Conservation (phyloP, 805 yeast genomes). For the Isabelozyma gotoi region DNA sequence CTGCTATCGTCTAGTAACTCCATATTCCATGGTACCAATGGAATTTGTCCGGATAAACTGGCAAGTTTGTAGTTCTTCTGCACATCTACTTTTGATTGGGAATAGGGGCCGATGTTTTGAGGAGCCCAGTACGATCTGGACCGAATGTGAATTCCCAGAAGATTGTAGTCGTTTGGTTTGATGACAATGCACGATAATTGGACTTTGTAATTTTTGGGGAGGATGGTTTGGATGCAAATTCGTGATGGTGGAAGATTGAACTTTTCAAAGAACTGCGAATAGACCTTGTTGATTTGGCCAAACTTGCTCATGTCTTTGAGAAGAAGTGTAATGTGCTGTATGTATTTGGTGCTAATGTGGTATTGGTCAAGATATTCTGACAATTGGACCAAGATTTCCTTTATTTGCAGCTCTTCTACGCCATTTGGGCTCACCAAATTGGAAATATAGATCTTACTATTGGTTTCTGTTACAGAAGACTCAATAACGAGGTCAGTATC, state of each 20-base stretch:
- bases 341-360: slow-evolving; percentile 39
- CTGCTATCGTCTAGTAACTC: slow-evolving; percentile 25
- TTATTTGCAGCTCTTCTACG: slow-evolving; percentile 38
- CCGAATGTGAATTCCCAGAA: slow-evolving; percentile 83
- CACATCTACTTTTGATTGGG: slow-evolving; percentile 68
- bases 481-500: neutral
- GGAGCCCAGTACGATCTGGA: slow-evolving; percentile 98
- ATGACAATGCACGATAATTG: slow-evolving; percentile 64
- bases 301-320: slow-evolving; percentile 68
- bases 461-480: slow-evolving; percentile 6
- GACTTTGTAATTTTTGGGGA: slow-evolving; percentile 38
- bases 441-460: slow-evolving; percentile 23
- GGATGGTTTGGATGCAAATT: slow-evolving; percentile 68
- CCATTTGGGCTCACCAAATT: slow-evolving; percentile 23
- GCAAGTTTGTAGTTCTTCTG: slow-evolving; percentile 44
- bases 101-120: slow-evolving; percentile 95
- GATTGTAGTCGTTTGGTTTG: slow-evolving; percentile 17
- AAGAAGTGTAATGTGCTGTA: slow-evolving; percentile 61
- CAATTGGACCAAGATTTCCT: slow-evolving; percentile 50
- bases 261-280: slow-evolving; percentile 52
- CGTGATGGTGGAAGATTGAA: slow-evolving; percentile 83
- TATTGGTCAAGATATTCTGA: slow-evolving; percentile 26
- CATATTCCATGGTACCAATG: slow-evolving; percentile 75
- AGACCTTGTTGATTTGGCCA: slow-evolving; percentile 57
- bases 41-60: slow-evolving; percentile 86